Evolutionary conservation across 1,139 yeast species (phyloP).

Genomic region (Yamadazyma buinensis): DNA sequence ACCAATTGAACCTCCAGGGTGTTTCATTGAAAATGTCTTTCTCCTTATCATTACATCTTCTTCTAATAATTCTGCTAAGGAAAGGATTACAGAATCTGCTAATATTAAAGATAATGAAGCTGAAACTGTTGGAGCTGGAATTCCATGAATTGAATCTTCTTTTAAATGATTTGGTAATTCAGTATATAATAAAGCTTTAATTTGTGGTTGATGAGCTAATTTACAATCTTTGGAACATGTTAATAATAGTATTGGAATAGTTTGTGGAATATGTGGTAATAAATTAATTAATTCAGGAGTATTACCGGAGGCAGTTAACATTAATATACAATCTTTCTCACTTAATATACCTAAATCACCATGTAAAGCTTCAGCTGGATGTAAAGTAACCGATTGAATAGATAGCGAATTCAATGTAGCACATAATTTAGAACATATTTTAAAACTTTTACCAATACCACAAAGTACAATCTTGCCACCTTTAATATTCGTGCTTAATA

Average conservation of each 20-base stretch:
- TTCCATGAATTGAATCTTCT: constrained; percentile 69
- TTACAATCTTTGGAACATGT: constrained; percentile 56
- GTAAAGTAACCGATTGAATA: constrained; percentile 62
- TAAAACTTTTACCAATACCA: constrained; percentile 83
- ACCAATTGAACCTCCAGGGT: constrained; percentile 93
- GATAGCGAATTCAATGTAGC: constrained; percentile 83
- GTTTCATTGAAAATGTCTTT: constrained; percentile 60
- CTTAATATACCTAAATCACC: constrained; percentile 80
- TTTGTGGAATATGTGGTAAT: constrained; percentile 53
- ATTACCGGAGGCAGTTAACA: constrained; percentile 79
- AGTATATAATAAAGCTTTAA: constrained; percentile 55
- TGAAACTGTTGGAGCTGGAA: constrained; percentile 86
- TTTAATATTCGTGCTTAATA: constrained; percentile 43
- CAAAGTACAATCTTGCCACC: constrained; percentile 71
- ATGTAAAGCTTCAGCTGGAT: constrained; percentile 86
- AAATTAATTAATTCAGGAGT: constrained; percentile 69
- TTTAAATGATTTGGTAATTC: constrained; percentile 54
- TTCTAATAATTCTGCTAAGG: constrained; percentile 65
- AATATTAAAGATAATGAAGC: constrained; percentile 73
- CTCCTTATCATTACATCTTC: constrained; percentile 52
- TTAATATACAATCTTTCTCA: constrained; percentile 58
- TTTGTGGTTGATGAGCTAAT: constrained; percentile 41
- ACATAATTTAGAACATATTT: constrained; percentile 72
- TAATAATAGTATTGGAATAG: constrained; percentile 56
- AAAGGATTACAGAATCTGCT: constrained; percentile 76